Conservation (phyloP, 78 protist genomes). For the Bodo saltans region DNA sequence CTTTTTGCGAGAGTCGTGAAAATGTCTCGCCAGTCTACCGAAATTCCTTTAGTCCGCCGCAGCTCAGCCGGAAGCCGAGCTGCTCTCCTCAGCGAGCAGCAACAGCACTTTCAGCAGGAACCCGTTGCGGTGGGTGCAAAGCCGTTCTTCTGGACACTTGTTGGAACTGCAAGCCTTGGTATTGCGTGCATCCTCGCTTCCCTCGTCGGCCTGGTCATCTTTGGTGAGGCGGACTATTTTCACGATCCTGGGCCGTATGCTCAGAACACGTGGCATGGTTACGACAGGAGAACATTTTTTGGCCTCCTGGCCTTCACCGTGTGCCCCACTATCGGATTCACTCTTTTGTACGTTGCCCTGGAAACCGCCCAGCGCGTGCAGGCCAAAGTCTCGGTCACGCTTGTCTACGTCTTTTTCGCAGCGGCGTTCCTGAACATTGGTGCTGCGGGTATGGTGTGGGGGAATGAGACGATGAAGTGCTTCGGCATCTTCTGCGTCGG, state of each 20-base stretch:
- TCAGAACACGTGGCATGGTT: neutral
- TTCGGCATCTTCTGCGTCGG: neutral
- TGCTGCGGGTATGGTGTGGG: neutral
- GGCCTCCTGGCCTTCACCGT: neutral
- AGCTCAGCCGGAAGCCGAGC: too few species aligned
- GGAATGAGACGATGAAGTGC: neutral
- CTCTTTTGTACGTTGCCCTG: neutral
- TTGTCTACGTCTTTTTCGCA: neutral
- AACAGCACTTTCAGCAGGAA: too few species aligned
- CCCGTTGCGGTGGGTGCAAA: too few species aligned
- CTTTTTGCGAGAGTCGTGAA: too few species aligned
- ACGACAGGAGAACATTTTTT: neutral
- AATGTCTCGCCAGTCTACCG: too few species aligned
- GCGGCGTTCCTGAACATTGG: neutral
- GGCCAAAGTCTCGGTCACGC: neutral
- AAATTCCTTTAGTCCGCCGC: too few species aligned
- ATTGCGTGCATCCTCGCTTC: too few species aligned
- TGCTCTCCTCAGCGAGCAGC: too few species aligned
- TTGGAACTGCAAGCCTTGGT: too few species aligned
- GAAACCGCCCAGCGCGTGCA: neutral
- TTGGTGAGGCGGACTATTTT: neutral
- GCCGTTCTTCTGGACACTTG: too few species aligned
- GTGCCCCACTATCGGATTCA: neutral
- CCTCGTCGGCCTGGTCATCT: neutral
- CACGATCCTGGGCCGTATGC: neutral